Base-by-base conservation (phyloP, 305 asterid species). In the Solanum aculeatissimum region DNA sequence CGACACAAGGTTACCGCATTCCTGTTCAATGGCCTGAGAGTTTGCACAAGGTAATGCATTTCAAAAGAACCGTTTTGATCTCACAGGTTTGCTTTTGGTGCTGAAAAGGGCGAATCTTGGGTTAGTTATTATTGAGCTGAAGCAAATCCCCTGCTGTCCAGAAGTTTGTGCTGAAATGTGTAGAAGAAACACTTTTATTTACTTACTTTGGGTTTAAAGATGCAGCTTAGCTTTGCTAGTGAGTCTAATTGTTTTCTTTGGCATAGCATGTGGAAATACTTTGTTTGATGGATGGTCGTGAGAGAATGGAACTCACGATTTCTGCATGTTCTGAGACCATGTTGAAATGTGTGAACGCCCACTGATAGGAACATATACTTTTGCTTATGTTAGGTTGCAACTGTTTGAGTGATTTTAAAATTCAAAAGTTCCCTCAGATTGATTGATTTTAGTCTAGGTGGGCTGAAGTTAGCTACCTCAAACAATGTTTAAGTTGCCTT, bases 11-110 rank as follows among this genome's bases (percentile, higher is more conserved):
- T 27, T 97, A 97, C 81, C 90, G 91, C 81, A 91, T 93, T 60
- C 85, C 99, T 1, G 98, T 97, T 75, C 95, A 88, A 84, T 97
- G 99, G 99, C 99, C 99, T 29, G 96, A 94, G 49, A 97, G 99
- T 85, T 90, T 97, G 93, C 89, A 92, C 54, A 97, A 94, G 99
- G 99, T 97, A 65, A 47, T 40, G 18, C 53, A 70, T 68, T 9
- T 0, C 6, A 14, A 63, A 27, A 13, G 29, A 63, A 63, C 0
- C 0, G 12, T 63, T 63, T 40, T 63, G 71, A 63, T 14, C 42
- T 38, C 53, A 40, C 45, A 9, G 18, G 3, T 69, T 81, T 16
- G 25, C 40, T 63, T 45, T 82, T 55, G 38, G 47, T 53, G 80
- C 0, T 71, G 14, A 43, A 77, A 75, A 51, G 29, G 65, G 1